Evolutionary conservation across 768 basidiomycete genomes (phyloP).

Genomic region (Tricholoma flavovirens): DNA sequence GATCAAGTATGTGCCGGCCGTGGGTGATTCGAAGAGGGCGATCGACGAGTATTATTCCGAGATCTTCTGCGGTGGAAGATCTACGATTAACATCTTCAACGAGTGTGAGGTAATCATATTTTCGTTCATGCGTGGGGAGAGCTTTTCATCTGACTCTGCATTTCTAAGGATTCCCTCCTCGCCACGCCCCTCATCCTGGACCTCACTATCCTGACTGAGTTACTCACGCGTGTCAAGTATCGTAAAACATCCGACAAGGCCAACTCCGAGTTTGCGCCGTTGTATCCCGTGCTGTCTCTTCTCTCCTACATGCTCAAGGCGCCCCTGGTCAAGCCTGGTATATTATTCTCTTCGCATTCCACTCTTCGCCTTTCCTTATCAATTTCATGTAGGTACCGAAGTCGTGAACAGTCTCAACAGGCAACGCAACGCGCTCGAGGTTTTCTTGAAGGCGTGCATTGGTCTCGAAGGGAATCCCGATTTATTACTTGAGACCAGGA

Average conservation of each 20-base stretch:
- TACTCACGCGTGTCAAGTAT: constrained; percentile 90
- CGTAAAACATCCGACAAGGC: constrained; percentile 39
- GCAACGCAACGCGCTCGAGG: constrained; percentile 91
- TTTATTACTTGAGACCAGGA: constrained; percentile 78
- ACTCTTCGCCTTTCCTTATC: constrained; percentile 1
- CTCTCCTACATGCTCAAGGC: constrained; percentile 98
- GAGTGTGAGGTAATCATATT: constrained; percentile 76
- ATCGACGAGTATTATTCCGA: constrained; percentile 99
- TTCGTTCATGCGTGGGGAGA: not conserved
- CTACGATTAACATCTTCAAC: constrained; percentile 95
- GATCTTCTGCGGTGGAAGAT: constrained; percentile 92
- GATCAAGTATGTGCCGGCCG: constrained; percentile 95
- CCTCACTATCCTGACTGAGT: constrained; percentile 86
- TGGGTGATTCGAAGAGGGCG: constrained; percentile 97
- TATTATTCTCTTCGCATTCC: constrained; percentile 17
- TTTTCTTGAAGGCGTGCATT: constrained; percentile 91
- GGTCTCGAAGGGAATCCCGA: constrained; percentile 82
- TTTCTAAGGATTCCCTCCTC: constrained; percentile 77
- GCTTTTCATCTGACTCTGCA: not conserved
- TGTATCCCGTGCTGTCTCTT: constrained; percentile 89
- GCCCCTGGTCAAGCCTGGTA: constrained; percentile 87
- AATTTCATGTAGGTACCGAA: constrained; percentile 50
- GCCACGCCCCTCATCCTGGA: constrained; percentile 98
- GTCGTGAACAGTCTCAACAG: constrained; percentile 94
- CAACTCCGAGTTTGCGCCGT: constrained; percentile 63